These are phyloP conservation scores for Sphagnum fallax DNA, from an alignment of 228 moss, liverwort and hornwort genomes.

Conservation along the genomic window DNA sequence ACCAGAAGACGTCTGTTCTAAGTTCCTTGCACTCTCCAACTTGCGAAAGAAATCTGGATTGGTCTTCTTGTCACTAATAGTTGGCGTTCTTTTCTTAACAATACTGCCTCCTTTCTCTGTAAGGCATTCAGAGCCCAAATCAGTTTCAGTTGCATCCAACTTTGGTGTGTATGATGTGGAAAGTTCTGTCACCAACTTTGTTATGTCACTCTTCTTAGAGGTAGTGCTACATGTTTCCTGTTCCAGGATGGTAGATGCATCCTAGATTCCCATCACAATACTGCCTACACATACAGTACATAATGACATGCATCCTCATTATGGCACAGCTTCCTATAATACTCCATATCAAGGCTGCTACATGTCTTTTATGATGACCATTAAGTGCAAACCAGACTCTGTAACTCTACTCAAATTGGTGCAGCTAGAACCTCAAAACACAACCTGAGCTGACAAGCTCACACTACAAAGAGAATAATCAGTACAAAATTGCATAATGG, in stretches of 20 bases:
- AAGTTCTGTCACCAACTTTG: constrained; percentile 3
- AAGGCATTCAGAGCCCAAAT: constrained; percentile 10
- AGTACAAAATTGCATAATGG: too few relatives aligned
- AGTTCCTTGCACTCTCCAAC: constrained; percentile 23
- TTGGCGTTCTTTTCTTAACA: constrained; percentile 30
- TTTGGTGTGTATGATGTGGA: background rate
- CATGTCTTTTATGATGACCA: too few relatives aligned
- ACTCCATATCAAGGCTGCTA: too few relatives aligned
- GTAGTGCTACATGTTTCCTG: constrained; percentile 10
- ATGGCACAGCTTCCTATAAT: too few relatives aligned
- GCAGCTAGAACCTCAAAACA: too few relatives aligned
- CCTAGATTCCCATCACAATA: constrained; percentile 4
- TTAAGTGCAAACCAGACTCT: too few relatives aligned
- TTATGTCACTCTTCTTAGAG: constrained; percentile 14
- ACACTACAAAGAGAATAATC: too few relatives aligned
- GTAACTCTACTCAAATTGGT: too few relatives aligned
- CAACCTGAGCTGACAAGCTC: too few relatives aligned
- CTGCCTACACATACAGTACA: constrained; percentile 11
- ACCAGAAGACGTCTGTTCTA: constrained; percentile 17
- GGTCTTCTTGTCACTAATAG: constrained; percentile 42
- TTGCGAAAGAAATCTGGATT: constrained; percentile 78
- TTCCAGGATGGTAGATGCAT: constrained; percentile 7
- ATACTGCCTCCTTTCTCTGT: constrained; percentile 21
- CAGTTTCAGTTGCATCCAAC: constrained; percentile 12
- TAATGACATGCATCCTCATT: too few relatives aligned